Conservation (phyloP, 1,284 basidiomycete species). For the Ganoderma sinense region DNA sequence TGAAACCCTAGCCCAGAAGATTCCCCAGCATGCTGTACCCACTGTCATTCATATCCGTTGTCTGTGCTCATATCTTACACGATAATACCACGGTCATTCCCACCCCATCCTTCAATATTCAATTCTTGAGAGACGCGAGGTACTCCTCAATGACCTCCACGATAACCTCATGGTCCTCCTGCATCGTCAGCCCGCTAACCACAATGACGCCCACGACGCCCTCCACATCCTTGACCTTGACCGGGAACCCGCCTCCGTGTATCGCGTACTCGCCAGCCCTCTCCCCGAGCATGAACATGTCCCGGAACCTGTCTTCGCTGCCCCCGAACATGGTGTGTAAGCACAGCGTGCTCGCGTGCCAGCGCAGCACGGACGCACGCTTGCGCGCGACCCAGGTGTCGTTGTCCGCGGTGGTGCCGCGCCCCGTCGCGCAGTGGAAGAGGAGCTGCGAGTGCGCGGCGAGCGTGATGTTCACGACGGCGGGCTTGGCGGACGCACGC, state of each 20-base stretch:
- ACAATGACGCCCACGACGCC: conserved; percentile 45
- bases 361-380: conserved; percentile 44
- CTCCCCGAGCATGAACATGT: conserved; percentile 36
- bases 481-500: conserved; percentile 30
- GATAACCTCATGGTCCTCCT: conserved; percentile 44
- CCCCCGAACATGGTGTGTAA: conserved; percentile 37
- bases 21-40: conserved; percentile 1
- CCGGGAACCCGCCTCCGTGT: conserved; percentile 45
- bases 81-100: neutral
- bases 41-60: neutral
- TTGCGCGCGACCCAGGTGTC: conserved; percentile 47
- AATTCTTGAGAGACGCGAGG: conserved; percentile 29
- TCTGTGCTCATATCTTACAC: conserved; percentile 5
- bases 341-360: conserved; percentile 38
- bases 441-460: conserved; percentile 39
- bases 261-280: conserved; percentile 39
- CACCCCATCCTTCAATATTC: neutral
- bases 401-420: conserved; percentile 43
- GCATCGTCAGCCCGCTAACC: conserved; percentile 42
- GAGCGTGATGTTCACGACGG: conserved; percentile 39
- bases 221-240: conserved; percentile 43
- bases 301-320: conserved; percentile 33
- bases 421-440: conserved; percentile 41
- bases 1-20: neutral
- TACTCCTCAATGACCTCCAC: conserved; percentile 43